Conservation (phyloP, 164 flowering plant genomes). For the Platanus orientalis region DNA sequence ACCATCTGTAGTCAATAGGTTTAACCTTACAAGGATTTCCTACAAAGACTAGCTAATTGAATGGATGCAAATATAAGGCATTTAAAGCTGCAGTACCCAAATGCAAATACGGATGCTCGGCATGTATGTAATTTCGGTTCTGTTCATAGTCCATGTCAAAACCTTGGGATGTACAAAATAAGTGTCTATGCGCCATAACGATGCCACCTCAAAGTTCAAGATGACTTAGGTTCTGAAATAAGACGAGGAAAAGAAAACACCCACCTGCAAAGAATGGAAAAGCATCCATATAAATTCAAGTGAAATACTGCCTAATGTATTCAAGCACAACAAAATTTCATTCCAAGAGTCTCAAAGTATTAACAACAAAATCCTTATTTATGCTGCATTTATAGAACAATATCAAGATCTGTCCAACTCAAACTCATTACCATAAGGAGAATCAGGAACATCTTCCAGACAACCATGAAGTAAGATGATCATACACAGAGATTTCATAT, state of each 20-base stretch:
- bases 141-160: slow-evolving; percentile 49
- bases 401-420: too few relatives aligned
- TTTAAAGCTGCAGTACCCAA: slow-evolving; percentile 31
- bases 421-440: too few relatives aligned
- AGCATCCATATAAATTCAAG: not conserved
- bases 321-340: not conserved
- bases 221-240: not conserved
- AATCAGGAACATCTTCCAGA: too few relatives aligned
- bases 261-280: slow-evolving; percentile 27
- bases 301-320: not conserved
- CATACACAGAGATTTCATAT: too few relatives aligned
- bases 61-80: not conserved
- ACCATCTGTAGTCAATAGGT: not conserved
- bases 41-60: not conserved
- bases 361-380: not conserved
- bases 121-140: slow-evolving; percentile 37
- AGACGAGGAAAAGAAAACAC: not conserved
- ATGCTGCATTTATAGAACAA: too few relatives aligned
- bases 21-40: not conserved
- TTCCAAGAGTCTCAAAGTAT: not conserved
- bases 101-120: slow-evolving; percentile 39
- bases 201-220: slow-evolving; percentile 3
- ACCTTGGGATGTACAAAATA: slow-evolving; percentile 37
- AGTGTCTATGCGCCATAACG: slow-evolving; percentile 63
- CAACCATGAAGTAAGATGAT: too few relatives aligned